Percentiles rank a stretch among this genome's conserved stretches.
Conservation (phyloP, 2,329 filamentous ascomycete genomes). For the Colletotrichum lupini region DNA sequence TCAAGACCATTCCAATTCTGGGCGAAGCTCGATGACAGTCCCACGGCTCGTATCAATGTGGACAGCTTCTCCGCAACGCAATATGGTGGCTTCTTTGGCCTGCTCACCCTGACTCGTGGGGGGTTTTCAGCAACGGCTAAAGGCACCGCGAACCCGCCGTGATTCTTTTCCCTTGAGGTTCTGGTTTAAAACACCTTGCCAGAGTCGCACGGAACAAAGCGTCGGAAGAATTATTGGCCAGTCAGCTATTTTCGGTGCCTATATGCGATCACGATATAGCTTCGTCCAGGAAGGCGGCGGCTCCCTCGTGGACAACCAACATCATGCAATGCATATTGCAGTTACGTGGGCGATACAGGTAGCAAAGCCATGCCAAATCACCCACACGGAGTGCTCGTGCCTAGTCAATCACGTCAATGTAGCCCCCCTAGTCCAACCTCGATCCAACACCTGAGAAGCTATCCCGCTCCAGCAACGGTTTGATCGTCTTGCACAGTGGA, state of each 20-base stretch:
- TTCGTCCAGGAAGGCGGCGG: neutral
- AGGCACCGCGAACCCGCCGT: neutral
- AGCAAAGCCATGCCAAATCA: conserved; percentile 2
- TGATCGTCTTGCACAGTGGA: conserved; percentile 27
- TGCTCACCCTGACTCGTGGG: conserved; percentile 22
- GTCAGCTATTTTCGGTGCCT: conserved; percentile 11
- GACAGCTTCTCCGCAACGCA: neutral
- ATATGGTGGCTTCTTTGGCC: neutral
- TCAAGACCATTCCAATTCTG: conserved; percentile 2
- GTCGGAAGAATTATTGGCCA: neutral
- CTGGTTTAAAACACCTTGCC: neutral
- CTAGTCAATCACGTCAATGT: neutral
- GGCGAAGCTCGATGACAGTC: conserved; percentile 1
- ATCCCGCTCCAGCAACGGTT: conserved; percentile 18
- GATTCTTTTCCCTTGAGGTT: neutral
- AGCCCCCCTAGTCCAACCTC: conserved; percentile 19
- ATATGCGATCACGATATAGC: conserved; percentile 13
- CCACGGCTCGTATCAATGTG: neutral
- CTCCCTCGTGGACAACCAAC: conserved; percentile 12
- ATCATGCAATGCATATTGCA: conserved; percentile 8
- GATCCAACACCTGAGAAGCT: conserved; percentile 5
- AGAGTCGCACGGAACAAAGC: neutral
- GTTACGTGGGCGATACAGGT: neutral
- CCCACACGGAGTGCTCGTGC: neutral
- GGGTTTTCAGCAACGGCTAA: neutral